phyloP scores from a whole-genome alignment of 768 basidiomycete genomes.

The Kwoniella mangroviensis region DNA sequence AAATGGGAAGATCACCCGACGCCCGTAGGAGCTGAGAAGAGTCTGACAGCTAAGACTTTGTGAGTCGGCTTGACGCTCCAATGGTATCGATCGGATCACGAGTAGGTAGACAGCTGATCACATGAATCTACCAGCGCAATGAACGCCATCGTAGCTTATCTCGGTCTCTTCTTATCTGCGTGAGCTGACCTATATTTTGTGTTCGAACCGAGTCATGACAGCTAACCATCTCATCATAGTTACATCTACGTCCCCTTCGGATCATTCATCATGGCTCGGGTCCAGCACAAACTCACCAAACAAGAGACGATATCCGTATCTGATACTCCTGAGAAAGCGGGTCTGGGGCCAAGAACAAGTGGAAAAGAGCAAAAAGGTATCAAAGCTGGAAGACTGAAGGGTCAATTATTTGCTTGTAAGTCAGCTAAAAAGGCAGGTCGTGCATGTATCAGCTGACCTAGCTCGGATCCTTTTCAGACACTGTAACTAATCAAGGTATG shows the following conservation, averaged over 20 bases:
- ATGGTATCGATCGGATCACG: no score
- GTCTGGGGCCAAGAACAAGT: slow-evolving; percentile 43
- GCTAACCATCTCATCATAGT: slow-evolving; percentile 27
- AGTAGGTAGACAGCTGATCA: not conserved
- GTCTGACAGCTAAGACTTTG: slow-evolving; percentile 88
- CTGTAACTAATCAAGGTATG: slow-evolving; percentile 75
- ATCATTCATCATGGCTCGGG: slow-evolving; percentile 73
- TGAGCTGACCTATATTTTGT: slow-evolving; percentile 55
- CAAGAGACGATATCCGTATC: slow-evolving; percentile 49
- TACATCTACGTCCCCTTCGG: slow-evolving; percentile 93
- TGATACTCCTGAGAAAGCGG: slow-evolving; percentile 53
- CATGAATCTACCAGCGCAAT: slow-evolving; percentile 61
- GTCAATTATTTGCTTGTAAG: slow-evolving; percentile 85
- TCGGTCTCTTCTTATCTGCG: slow-evolving; percentile 88
- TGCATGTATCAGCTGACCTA: not conserved
- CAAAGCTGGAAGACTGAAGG: slow-evolving; percentile 67
- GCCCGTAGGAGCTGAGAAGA: slow-evolving; percentile 73
- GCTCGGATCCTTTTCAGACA: slow-evolving; percentile 31
- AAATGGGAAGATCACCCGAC: slow-evolving; percentile 91
- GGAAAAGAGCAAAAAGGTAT: slow-evolving; percentile 45
- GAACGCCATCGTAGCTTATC: slow-evolving; percentile 85
- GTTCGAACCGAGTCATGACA: not conserved
- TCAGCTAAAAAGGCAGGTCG: not conserved
- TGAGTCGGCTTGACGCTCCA: slow-evolving; percentile 22
- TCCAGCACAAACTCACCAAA: slow-evolving; percentile 50